Conservation (phyloP, 2,329 filamentous ascomycete species). For the Septoria linicola region DNA sequence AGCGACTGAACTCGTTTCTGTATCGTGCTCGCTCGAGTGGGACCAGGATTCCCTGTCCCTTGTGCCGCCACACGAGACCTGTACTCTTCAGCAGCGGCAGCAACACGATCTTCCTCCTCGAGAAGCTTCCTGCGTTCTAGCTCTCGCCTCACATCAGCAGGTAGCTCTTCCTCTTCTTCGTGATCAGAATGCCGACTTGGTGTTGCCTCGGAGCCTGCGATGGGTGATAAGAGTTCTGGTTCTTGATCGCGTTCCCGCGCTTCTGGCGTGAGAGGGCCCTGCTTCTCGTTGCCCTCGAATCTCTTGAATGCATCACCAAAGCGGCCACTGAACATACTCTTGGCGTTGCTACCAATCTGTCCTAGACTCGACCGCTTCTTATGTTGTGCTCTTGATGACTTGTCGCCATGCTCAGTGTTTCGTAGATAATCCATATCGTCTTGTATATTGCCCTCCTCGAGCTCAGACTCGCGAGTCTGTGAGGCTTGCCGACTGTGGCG, state of each 20-base stretch:
- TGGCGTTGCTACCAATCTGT: constrained; percentile 59
- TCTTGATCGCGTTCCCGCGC: constrained; percentile 24
- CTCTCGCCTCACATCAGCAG: constrained; percentile 86
- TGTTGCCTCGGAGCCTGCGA: constrained; percentile 73
- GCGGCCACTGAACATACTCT: constrained; percentile 78
- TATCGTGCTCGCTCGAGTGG: constrained; percentile 73
- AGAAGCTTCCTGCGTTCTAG: constrained; percentile 77
- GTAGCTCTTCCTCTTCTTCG: constrained; percentile 68
- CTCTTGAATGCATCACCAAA: constrained; percentile 93
- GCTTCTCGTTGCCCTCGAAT: constrained; percentile 61
- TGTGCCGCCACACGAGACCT: constrained; percentile 68
- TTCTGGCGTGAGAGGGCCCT: constrained; percentile 25
- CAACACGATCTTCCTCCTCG: constrained; percentile 87
- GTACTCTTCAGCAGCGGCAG: constrained; percentile 85
- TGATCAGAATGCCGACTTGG: constrained; percentile 57
- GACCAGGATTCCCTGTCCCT: constrained; percentile 53
- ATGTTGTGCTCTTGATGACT: constrained; percentile 39
- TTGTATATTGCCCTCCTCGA: constrained; percentile 66
- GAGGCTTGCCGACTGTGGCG: constrained; percentile 34
- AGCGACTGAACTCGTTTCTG: constrained; percentile 87
- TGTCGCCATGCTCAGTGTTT: constrained; percentile 65
- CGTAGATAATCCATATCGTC: constrained; percentile 83
- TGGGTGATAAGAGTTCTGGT: constrained; percentile 59
- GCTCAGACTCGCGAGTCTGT: constrained; percentile 42
- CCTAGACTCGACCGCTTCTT: constrained; percentile 72